Evolutionary conservation across 768 basidiomycete genomes (phyloP), one percentile per base, ranked within the genome.

Genomic region (Hygrophoropsis aurantiaca): DNA sequence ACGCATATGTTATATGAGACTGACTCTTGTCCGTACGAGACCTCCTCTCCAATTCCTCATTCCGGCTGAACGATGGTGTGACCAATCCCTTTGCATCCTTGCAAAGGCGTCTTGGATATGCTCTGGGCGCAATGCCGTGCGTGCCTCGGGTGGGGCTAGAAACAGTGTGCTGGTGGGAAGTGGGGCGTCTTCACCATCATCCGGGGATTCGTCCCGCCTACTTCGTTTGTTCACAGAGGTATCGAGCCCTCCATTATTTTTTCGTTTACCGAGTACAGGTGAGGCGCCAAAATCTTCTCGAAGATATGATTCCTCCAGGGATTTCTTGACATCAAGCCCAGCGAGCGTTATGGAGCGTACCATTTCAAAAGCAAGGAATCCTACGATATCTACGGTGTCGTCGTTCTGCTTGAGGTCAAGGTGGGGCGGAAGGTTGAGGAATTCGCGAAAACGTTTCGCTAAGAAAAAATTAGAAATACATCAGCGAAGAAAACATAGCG

Each of bases 281-380:
- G 86, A 81, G 2, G 74, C 57, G 2, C 77, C 68, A 50, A 83
- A 83, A 50, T 84, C 82, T 42, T 86, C 87, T 3, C 78, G 74
- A 8, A 85, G 67, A 54, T 80, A 78, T 2, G 84, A 78, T 49
- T 90, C 85, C 61, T 89, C 88, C 30, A 90, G 72, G 3, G 85
- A 77, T 55, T 81, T 84, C 67, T 91, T 91, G 58, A 94, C 85
- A 24, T 85, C 81, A 30, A 94, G 78, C 2, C 91, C 94, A 1
- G 89, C 90, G 34, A 95, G 77, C 0, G 92, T 94, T 40, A 98
- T 79, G 2, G 91, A 90, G 42, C 94, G 85, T 24, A 97, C 94
- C 85, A 95, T 94, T 66, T 98, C 94, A 67, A 95, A 98, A 0
- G 92, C 88, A 36, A 98, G 82, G 71, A 97, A 98, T 20, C 94